These are phyloP conservation scores for Phalaenopsis equestris DNA, from an alignment of 106 monocot genomes.

Conservation along the genomic window DNA sequence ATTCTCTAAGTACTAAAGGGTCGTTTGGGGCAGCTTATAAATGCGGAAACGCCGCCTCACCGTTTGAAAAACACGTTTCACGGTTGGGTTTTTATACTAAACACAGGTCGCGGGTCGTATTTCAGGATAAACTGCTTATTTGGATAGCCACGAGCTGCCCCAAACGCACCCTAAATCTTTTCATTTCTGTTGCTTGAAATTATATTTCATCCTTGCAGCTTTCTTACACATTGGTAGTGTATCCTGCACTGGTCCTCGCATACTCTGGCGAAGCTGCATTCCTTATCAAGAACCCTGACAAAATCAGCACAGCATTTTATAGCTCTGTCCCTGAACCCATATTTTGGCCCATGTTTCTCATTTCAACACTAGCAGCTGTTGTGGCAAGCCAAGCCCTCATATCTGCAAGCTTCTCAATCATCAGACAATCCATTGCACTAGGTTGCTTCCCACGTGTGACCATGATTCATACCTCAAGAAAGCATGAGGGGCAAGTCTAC, in stretches of 20 bases:
- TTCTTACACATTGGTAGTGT: constrained; percentile 35
- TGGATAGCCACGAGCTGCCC: no score
- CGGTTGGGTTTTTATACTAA: no score
- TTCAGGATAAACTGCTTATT: no score
- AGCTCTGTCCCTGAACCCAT: constrained; percentile 32
- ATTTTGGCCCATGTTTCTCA: constrained; percentile 64
- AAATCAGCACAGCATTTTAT: constrained; percentile 42
- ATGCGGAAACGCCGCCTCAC: no score
- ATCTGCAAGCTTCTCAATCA: constrained; percentile 61
- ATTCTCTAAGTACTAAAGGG: no score
- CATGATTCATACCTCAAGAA: constrained; percentile 48
- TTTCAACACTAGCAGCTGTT: constrained; percentile 41
- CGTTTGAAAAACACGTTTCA: no score
- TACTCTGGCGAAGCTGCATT: constrained; percentile 54
- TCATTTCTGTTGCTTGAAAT: background rate
- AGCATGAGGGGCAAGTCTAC: constrained; percentile 57
- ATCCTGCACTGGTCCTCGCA: constrained; percentile 44
- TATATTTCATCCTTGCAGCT: constrained; percentile 16
- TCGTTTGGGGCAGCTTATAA: no score
- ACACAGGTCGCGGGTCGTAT: no score
- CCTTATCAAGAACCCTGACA: constrained; percentile 39
- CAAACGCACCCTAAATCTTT: background rate
- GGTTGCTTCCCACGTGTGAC: constrained; percentile 67
- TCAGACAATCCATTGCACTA: constrained; percentile 49
- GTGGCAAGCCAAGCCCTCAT: constrained; percentile 67